Evolutionary conservation across 148 eudicot species (phyloP).

Genomic region (Rheum nobile): DNA sequence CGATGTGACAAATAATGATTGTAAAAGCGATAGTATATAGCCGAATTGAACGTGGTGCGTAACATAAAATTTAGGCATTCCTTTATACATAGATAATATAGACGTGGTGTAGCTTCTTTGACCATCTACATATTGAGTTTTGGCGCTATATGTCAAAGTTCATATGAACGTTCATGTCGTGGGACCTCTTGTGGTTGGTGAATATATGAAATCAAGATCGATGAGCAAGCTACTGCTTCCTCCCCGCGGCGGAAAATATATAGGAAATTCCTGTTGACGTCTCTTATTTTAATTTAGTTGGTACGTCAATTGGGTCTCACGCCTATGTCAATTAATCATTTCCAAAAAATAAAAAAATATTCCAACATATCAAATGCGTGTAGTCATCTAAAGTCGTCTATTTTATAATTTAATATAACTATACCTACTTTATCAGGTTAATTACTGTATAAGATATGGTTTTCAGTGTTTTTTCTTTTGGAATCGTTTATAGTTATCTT

Average conservation of each 20-base stretch:
- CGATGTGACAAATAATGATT: too few species aligned
- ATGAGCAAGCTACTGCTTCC: not conserved
- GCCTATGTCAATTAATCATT: not conserved
- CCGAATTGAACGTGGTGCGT: too few species aligned
- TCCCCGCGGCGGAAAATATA: too few species aligned
- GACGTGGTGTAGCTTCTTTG: not conserved
- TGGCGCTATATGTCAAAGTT: not conserved
- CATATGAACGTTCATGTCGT: not conserved
- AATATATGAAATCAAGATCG: not conserved
- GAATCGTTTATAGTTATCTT: too few species aligned
- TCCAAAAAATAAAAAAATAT: not conserved
- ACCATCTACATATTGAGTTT: not conserved
- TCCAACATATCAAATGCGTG: not conserved
- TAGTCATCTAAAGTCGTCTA: not conserved
- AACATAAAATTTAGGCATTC: too few species aligned
- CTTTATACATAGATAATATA: not conserved
- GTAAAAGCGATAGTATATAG: too few species aligned
- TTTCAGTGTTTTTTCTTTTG: too few species aligned
- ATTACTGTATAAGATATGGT: too few species aligned
- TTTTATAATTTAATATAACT: too few species aligned
- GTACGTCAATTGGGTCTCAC: not conserved
- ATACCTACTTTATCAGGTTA: too few species aligned
- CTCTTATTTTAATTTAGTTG: not conserved
- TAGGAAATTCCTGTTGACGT: too few species aligned
- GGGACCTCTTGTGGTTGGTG: not conserved